A percentile compares a stretch with the other conserved stretches of the same genome.
phyloP scores from a whole-genome alignment of 1,284 basidiomycete genomes.

The Lentinula novae-zelandiae region DNA sequence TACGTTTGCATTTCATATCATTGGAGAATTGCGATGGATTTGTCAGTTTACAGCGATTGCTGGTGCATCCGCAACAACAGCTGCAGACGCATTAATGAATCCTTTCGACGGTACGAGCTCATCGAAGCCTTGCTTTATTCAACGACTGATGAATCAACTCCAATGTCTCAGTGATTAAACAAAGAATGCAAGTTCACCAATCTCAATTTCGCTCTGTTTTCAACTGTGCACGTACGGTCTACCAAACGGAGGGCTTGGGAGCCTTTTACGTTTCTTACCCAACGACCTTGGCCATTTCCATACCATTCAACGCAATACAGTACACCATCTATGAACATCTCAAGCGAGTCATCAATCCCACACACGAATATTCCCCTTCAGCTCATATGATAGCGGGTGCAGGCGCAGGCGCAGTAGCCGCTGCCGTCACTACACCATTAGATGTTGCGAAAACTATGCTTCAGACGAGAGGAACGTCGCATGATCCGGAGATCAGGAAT shows the following conservation, averaged over 20 bases:
- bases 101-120: constrained; percentile 88
- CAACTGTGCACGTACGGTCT: constrained; percentile 81
- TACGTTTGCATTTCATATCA: constrained; percentile 32
- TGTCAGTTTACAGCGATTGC: constrained; percentile 64
- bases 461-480: constrained; percentile 88
- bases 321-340: constrained; percentile 96
- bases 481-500: constrained; percentile 80
- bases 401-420: constrained; percentile 90
- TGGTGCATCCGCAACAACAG: constrained; percentile 92
- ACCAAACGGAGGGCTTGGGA: constrained; percentile 79
- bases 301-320: constrained; percentile 98
- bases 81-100: constrained; percentile 98
- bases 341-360: constrained; percentile 86
- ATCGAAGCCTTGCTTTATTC: constrained; percentile 2
- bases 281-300: constrained; percentile 94
- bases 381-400: constrained; percentile 93
- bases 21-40: neutral
- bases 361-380: constrained; percentile 82
- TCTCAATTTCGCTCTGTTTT: constrained; percentile 86
- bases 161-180: constrained; percentile 83
- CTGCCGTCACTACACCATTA: constrained; percentile 93
- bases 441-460: constrained; percentile 99
- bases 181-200: constrained; percentile 96
- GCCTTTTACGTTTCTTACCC: constrained; percentile 99
- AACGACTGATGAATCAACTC: neutral